A percentile compares a stretch with the other conserved stretches of the same genome.
These are phyloP conservation scores for Thozetella sp. DNA, from an alignment of 495 filamentous ascomycete species.

Conservation along the genomic window DNA sequence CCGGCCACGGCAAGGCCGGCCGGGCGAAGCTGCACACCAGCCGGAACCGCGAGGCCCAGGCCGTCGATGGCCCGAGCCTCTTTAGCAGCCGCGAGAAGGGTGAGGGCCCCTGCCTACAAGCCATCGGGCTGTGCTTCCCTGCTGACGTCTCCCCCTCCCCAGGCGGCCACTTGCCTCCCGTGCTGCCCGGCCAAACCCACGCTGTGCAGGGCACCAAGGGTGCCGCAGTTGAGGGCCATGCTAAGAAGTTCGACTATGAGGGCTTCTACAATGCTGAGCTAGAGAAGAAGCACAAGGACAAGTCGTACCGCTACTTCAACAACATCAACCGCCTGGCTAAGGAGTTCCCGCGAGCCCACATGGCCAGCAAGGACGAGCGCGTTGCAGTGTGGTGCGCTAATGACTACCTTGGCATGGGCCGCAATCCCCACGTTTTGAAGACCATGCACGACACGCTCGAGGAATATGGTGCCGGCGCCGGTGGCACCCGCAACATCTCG, in stretches of 20 bases:
- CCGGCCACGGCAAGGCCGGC: constrained; percentile 44
- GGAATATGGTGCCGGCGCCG: constrained; percentile 91
- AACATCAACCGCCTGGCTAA: constrained; percentile 98
- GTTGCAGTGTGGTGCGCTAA: constrained; percentile 99
- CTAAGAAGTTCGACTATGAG: constrained; percentile 81
- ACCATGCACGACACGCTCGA: constrained; percentile 95
- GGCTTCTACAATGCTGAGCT: constrained; percentile 85
- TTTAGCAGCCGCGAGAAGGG: constrained; percentile 60
- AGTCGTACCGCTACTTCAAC: constrained; percentile 99
- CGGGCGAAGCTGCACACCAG: constrained; percentile 84
- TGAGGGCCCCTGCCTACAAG: constrained; percentile 26
- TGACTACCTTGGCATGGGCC: constrained; percentile 97
- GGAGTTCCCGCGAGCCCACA: constrained; percentile 94
- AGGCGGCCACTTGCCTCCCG: constrained; percentile 41
- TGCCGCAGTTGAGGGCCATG: constrained; percentile 16
- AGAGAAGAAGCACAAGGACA: constrained; percentile 99
- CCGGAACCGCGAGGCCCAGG: constrained; percentile 67
- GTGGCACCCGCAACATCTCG: constrained; percentile 96
- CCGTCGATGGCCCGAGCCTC: constrained; percentile 61
- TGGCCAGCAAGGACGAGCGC: constrained; percentile 78
- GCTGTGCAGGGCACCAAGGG: constrained; percentile 20
- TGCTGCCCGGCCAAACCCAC: constrained; percentile 32
- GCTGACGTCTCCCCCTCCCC: constrained; percentile 23
- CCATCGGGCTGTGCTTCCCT: background rate
- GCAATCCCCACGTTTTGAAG: constrained; percentile 84